Evolutionary conservation across 371 early-diverging fungal genomes (phyloP).

Genomic region (Syncephalastrum sp.): DNA sequence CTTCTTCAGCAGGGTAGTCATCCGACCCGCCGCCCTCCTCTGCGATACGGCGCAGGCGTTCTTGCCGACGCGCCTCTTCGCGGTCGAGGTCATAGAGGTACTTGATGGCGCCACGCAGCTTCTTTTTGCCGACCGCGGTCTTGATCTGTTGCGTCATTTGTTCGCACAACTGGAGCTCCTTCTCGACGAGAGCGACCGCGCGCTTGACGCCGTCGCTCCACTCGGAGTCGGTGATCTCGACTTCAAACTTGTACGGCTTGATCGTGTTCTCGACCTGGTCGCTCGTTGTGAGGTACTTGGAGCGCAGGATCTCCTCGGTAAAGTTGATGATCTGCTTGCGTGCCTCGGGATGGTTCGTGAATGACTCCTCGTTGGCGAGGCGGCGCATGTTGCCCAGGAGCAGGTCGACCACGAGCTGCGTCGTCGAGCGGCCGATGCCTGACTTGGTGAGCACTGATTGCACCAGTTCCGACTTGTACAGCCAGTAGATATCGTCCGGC

Average conservation of each 20-base stretch:
- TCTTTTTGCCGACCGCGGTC: conserved; percentile 73
- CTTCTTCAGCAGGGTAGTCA: conserved; percentile 30
- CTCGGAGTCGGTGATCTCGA: conserved; percentile 88
- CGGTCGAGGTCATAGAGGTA: conserved; percentile 56
- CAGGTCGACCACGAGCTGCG: conserved; percentile 89
- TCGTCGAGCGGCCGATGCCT: conserved; percentile 90
- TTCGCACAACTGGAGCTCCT: conserved; percentile 74
- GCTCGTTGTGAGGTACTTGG: conserved; percentile 82
- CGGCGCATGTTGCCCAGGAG: conserved; percentile 81
- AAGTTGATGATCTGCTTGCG: conserved; percentile 79
- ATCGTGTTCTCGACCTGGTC: conserved; percentile 98
- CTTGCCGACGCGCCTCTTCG: conserved; percentile 50
- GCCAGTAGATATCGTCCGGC: conserved; percentile 74
- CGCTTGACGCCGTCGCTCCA: conserved; percentile 89
- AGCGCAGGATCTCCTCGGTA: conserved; percentile 79
- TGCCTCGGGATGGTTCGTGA: conserved; percentile 83
- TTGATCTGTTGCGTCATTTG: conserved; percentile 73
- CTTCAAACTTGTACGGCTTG: conserved; percentile 97
- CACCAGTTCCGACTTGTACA: conserved; percentile 77
- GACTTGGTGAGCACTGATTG: conserved; percentile 89
- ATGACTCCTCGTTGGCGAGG: conserved; percentile 79
- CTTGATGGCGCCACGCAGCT: conserved; percentile 81
- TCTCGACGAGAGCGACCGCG: conserved; percentile 72
- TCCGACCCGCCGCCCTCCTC: conserved; percentile 19
- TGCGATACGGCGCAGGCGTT: conserved; percentile 29